Evolutionary conservation across 2,329 filamentous ascomycete genomes (phyloP), one percentile per base, ranked within the genome.

Genomic region (Iodosphaeria phyllophila): DNA sequence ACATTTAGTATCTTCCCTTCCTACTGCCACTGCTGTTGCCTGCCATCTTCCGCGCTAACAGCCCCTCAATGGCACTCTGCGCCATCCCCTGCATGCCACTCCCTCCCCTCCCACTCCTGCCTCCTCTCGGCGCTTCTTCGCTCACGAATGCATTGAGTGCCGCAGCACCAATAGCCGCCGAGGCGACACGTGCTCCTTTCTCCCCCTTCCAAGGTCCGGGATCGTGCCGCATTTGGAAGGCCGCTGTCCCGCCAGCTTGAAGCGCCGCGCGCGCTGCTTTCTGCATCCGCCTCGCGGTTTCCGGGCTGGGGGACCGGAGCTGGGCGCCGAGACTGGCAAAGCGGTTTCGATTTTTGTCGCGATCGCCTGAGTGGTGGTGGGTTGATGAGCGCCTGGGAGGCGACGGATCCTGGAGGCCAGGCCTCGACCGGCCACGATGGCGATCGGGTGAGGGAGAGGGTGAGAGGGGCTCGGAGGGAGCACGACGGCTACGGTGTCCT

Each of bases 111-210:
- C 30, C 14, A 3, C 33, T 37, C 12, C 38, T 28, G n/a, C n/a
- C n/a, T n/a, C n/a, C n/a, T n/a, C n/a, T n/a, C n/a, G n/a, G n/a
- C 1, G 43, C 42, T 23, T 46, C 42, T 13, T 43, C 37, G 20
- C 46, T 43, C 18, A 56, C 47, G 16, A 61, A 51, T 0, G 56
- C 54, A 29, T 61, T 57, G 19, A 59, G 50, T 11, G 60, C 39
- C 1, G 57, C 58, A 1, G 58, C 58, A 11, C 56, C 56, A 2
- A 63, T 30, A 3, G 58, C 58, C 2, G 57, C 56, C 2, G 56
- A 56, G 2, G 55, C 58, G 3, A 62, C 43, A 26, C 56, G 56
- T 22, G 53, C 53, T 5, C 56, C 58, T 32, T 62, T 62, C 8
- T 53, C 40, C 0, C 58, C 56, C 4, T 56, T 40, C 58, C 58